phyloP scores from a whole-genome alignment of 805 yeast species.

The Candida maesae region DNA sequence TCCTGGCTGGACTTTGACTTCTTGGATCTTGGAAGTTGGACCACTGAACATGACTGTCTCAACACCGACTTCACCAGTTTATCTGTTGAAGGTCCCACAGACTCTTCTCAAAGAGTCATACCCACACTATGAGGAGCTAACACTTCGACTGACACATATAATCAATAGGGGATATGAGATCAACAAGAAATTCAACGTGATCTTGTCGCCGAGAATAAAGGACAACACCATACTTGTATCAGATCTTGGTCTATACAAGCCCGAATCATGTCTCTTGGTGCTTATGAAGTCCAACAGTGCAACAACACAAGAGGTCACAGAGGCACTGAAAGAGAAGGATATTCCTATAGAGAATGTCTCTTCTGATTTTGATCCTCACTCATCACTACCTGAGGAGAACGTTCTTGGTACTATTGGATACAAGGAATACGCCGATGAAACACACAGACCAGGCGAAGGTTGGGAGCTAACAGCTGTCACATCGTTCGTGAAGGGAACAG shows the following conservation, averaged over 20 bases:
- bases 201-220: constrained; percentile 21
- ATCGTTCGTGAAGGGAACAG: constrained; percentile 20
- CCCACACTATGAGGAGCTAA: constrained; percentile 6
- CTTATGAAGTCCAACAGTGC: constrained; percentile 5
- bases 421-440: constrained; percentile 4
- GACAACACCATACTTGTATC: constrained; percentile 10
- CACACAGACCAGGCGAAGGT: no score
- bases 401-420: constrained; percentile 20
- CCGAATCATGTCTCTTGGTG: constrained; percentile 17
- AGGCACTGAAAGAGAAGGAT: neutral
- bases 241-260: constrained; percentile 19
- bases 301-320: neutral
- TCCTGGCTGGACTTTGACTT: no score
- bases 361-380: constrained; percentile 2
- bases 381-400: neutral
- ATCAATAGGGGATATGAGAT: constrained; percentile 20
- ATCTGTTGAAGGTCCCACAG: constrained; percentile 6
- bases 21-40: no score
- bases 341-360: constrained; percentile 3
- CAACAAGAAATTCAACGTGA: constrained; percentile 18
- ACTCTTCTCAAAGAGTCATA: neutral
- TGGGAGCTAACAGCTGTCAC: constrained; percentile 24
- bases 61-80: no score
- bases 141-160: constrained; percentile 13
- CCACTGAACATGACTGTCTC: no score